Evolutionary conservation across 2,329 filamentous ascomycete genomes (phyloP).

Genomic region (Stagonosporopsis tanaceti): DNA sequence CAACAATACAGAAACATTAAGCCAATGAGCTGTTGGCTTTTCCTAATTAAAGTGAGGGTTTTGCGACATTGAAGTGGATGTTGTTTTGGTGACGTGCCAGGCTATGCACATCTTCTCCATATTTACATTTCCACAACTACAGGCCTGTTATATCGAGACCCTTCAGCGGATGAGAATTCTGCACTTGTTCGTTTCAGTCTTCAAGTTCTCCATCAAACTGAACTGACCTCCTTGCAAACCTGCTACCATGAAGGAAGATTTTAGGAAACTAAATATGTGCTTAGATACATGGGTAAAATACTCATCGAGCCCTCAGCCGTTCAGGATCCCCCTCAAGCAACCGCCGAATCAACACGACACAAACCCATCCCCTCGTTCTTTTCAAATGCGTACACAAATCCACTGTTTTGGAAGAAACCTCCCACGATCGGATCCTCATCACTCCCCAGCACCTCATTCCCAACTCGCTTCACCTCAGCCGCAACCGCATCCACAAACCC

Average conservation of each 20-base stretch:
- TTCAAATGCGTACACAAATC: slow-evolving; percentile 11
- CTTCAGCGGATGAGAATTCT: too few relatives aligned
- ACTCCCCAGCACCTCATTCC: slow-evolving; percentile 11
- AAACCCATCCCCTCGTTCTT: slow-evolving; percentile 5
- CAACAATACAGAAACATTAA: background rate
- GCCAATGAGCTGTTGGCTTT: background rate
- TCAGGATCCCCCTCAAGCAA: background rate
- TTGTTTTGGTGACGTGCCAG: too few relatives aligned
- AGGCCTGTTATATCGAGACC: background rate
- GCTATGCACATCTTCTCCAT: background rate
- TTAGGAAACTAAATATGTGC: too few relatives aligned
- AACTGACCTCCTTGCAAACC: too few relatives aligned
- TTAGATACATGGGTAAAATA: background rate
- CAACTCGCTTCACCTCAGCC: slow-evolving; percentile 11
- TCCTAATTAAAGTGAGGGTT: too few relatives aligned
- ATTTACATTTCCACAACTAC: background rate
- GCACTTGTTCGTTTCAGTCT: too few relatives aligned
- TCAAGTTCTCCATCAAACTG: too few relatives aligned
- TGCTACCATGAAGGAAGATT: background rate
- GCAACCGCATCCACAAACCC: slow-evolving; percentile 10
- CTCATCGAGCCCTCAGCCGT: background rate
- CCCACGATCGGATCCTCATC: slow-evolving; percentile 9
- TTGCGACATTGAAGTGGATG: background rate
- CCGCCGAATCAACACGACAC: slow-evolving; percentile 15
- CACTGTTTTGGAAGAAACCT: slow-evolving; percentile 4